Conservation (phyloP, 306 rosid genomes). For the Oxytropis ochrocephala region DNA sequence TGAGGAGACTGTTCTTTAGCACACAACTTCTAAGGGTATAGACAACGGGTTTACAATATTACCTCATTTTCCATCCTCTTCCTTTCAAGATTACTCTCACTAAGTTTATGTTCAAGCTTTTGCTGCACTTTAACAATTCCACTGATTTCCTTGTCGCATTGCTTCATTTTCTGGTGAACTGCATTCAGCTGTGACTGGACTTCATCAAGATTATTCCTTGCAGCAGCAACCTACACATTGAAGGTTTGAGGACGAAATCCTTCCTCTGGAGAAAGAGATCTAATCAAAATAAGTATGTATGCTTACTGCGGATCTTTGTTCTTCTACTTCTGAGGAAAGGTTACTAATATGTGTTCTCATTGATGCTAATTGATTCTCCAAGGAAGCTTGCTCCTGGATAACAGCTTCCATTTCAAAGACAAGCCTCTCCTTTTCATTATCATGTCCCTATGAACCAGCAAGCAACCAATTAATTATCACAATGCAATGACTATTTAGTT, state of each 20-base stretch:
- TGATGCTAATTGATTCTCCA: constrained; percentile 66
- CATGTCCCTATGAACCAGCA: constrained; percentile 63
- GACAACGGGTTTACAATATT: constrained; percentile 6
- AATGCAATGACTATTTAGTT: neutral
- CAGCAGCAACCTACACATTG: constrained; percentile 57
- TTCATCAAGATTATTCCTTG: constrained; percentile 53
- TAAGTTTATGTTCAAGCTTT: constrained; percentile 62
- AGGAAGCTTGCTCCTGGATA: constrained; percentile 60
- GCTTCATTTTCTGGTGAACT: constrained; percentile 70
- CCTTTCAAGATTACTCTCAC: constrained; percentile 75
- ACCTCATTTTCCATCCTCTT: constrained; percentile 98
- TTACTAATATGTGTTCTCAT: constrained; percentile 39
- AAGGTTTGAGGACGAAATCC: constrained; percentile 23
- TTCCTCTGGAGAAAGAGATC: neutral
- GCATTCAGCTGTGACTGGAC: constrained; percentile 56
- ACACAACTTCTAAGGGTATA: neutral
- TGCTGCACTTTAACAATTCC: constrained; percentile 63
- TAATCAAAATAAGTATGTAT: constrained; percentile 4
- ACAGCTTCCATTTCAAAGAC: constrained; percentile 91
- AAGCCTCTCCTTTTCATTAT: constrained; percentile 89
- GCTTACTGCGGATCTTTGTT: constrained; percentile 54
- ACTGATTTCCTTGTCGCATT: constrained; percentile 73
- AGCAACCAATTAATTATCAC: constrained; percentile 13
- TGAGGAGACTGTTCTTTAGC: constrained; percentile 18
- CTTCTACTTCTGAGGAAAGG: constrained; percentile 66